Evolutionary conservation across 306 rosid genomes (phyloP), one percentile per base, ranked within the genome.

Genomic region (Vicia sativa): DNA sequence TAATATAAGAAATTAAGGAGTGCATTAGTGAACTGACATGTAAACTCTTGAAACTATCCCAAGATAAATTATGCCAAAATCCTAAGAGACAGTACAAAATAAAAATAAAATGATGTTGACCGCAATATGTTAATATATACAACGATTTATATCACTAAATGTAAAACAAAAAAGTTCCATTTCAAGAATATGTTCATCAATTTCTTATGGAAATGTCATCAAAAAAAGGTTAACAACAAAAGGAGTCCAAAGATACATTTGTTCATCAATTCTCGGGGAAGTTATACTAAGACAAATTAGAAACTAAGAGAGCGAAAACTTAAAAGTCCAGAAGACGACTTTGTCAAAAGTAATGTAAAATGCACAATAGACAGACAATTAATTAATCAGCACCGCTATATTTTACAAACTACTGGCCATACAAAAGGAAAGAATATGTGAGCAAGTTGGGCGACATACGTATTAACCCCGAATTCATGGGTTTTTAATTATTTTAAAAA

Each of bases 61-160:
- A 15, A 38, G 55, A 25, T 25, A 38, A 35, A 53, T 13, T 67
- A 73, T 55, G 49, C 74, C 53, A 72, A 72, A 77, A 74, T 62
- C 79, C 69, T 62, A 55, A 35, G 65, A 43, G 61, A 43, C 37
- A 55, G 42, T 35, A 49, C 42, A 38, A 46, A 71, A 63, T 10
- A 39, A 35, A 50, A 41, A 68, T 26, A 15, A 2, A 28, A 64
- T 61, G 48, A 37, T 49, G 38, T 35, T 54, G 68, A 42, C 65
- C 55, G 67, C 19, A 70, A 67, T 42, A 28, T 56, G 31, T 35
- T 77, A 23, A n/a, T 15, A 52, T 26, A 61, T 39, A 62, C 52
- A 72, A 58, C 26, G 63, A 45, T 45, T 11, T 16, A 45, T 45
- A 28, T 66, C 19, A 69, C 28, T 15, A 62, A 73, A 43, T 53